These are phyloP conservation scores for Tylopilus subfusipes DNA, from an alignment of 768 basidiomycete genomes.

Conservation along the genomic window DNA sequence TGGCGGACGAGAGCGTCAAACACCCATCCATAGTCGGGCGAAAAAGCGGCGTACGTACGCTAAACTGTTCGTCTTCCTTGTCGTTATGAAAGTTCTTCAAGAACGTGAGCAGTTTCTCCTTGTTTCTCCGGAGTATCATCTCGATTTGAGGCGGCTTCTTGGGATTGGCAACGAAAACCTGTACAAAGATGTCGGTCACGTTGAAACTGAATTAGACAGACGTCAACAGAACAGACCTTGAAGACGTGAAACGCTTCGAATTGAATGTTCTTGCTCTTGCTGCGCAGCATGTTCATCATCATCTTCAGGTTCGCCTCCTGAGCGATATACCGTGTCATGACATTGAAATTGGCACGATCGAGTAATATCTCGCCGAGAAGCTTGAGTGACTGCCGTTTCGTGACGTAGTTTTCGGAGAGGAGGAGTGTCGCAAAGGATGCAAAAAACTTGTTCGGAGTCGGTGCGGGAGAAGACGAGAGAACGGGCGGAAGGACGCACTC, in stretches of 20 bases:
- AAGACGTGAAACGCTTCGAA: conserved; percentile 99
- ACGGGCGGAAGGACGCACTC: conserved; percentile 48
- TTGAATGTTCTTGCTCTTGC: conserved; percentile 99
- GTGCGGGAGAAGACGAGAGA: neutral
- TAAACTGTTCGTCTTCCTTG: conserved; percentile 98
- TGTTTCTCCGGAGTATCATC: conserved; percentile 84
- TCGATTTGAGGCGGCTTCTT: conserved; percentile 98
- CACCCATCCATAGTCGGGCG: neutral
- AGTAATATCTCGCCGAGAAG: conserved; percentile 96
- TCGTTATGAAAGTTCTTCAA: conserved; percentile 96
- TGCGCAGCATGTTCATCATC: conserved; percentile 99
- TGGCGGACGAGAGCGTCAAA: neutral
- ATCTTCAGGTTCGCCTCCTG: conserved; percentile 96
- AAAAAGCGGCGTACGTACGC: conserved; percentile 40
- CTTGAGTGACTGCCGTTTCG: conserved; percentile 98
- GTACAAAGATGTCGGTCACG: neutral
- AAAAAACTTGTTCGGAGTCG: conserved; percentile 69
- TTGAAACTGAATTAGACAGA: no score
- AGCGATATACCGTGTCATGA: conserved; percentile 97
- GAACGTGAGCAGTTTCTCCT: conserved; percentile 88
- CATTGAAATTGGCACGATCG: conserved; percentile 95
- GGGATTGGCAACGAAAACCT: conserved; percentile 99
- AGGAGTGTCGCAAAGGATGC: conserved; percentile 90
- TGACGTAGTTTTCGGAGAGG: conserved; percentile 94
- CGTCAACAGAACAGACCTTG: conserved; percentile 61